Percentiles rank a stretch among this genome's conserved stretches.
phyloP scores from a whole-genome alignment of 768 basidiomycete species.

The Boletales sp. region DNA sequence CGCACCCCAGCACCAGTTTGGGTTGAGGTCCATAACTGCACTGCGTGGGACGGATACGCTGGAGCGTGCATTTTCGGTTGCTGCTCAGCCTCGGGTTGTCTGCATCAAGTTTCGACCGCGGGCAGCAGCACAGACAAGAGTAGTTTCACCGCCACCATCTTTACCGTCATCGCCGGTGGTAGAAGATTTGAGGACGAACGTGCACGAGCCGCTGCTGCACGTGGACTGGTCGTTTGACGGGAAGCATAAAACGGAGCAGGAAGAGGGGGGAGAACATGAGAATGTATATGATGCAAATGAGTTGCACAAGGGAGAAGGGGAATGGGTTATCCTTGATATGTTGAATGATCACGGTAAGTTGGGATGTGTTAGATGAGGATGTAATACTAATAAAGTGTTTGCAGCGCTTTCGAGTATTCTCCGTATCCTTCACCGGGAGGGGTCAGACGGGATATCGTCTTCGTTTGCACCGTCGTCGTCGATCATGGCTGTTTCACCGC shows the following conservation, averaged over 20 bases:
- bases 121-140: not conserved
- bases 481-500: constrained; percentile 56
- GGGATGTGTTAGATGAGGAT: not conserved
- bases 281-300: constrained; percentile 6
- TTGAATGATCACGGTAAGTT: constrained; percentile 42
- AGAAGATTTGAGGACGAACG: constrained; percentile 8
- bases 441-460: constrained; percentile 32
- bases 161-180: constrained; percentile 24
- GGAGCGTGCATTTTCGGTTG: constrained; percentile 22
- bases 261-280: not conserved
- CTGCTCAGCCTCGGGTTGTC: constrained; percentile 30
- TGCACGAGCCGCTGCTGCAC: not conserved
- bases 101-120: constrained; percentile 38
- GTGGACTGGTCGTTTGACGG: not conserved
- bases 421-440: constrained; percentile 49
- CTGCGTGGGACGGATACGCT: constrained; percentile 47
- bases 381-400: not conserved
- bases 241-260: constrained; percentile 6
- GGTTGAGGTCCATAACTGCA: constrained; percentile 38
- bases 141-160: constrained; percentile 17
- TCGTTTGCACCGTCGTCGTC: constrained; percentile 41
- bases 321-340: constrained; percentile 54
- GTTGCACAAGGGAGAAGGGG: constrained; percentile 25
- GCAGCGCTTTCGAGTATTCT: constrained; percentile 49
- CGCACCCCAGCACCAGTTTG: constrained; percentile 36